Evolutionary conservation across 306 rosid genomes (phyloP).

Genomic region (Canavalia ensiformis): DNA sequence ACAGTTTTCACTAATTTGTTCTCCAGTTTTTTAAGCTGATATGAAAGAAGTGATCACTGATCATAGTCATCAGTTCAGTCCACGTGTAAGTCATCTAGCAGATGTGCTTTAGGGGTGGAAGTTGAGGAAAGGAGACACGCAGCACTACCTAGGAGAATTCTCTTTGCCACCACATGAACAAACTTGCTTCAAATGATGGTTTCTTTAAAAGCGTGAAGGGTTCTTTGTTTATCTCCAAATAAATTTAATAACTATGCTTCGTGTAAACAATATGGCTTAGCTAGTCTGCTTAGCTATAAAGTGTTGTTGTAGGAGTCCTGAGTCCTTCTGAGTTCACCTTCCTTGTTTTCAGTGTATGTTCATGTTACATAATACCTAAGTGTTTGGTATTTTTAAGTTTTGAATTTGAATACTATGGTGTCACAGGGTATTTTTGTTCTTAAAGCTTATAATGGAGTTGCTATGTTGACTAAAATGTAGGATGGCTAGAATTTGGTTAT

Average conservation of each 20-base stretch:
- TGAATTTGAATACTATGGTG: slow-evolving; percentile 7
- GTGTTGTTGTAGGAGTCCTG: neutral
- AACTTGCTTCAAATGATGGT: neutral
- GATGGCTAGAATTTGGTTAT: neutral
- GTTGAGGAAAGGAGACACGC: slow-evolving; percentile 30
- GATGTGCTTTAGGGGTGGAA: neutral
- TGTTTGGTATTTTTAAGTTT: neutral
- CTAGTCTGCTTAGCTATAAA: neutral
- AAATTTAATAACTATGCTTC: neutral
- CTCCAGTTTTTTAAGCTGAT: neutral
- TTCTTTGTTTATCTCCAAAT: neutral
- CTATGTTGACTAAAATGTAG: neutral
- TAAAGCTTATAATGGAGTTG: neutral
- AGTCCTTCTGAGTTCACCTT: slow-evolving; percentile 10
- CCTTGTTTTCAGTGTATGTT: slow-evolving; percentile 20
- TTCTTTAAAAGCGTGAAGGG: neutral
- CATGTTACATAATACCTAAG: slow-evolving; percentile 3
- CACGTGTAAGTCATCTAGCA: slow-evolving; percentile 26
- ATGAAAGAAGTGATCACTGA: neutral
- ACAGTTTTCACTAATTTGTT: neutral
- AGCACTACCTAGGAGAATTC: slow-evolving; percentile 27
- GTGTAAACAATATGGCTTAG: neutral
- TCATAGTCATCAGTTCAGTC: neutral
- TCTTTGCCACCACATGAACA: slow-evolving; percentile 27
- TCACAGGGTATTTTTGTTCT: neutral